phyloP scores from a whole-genome alignment of 169 alveolate genomes.

The Eimeria necatrix region DNA sequence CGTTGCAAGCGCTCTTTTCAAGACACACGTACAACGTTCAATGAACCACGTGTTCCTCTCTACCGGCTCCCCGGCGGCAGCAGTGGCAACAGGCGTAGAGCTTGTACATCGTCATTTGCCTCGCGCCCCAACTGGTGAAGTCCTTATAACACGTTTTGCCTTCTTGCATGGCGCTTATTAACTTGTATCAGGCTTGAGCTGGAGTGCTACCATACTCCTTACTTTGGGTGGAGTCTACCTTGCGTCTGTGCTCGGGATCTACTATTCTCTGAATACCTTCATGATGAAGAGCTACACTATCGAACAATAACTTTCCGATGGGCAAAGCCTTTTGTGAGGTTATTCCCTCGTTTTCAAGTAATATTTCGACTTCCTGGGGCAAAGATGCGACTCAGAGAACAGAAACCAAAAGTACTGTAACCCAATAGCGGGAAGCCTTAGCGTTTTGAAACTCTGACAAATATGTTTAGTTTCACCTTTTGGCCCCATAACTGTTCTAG shows the following conservation, averaged over 20 bases:
- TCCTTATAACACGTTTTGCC: neutral
- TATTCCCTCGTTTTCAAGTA: conserved; percentile 12
- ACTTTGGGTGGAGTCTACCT: conserved; percentile 70
- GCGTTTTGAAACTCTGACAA: conserved; percentile 65
- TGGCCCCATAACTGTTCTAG: conserved; percentile 81
- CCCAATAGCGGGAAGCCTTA: neutral
- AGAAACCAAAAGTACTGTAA: neutral
- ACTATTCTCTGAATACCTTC: conserved; percentile 60
- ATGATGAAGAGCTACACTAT: conserved; percentile 60
- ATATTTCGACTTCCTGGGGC: conserved; percentile 1
- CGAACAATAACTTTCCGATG: conserved; percentile 49
- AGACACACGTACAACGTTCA: conserved; percentile 71
- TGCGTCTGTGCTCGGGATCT: conserved; percentile 65
- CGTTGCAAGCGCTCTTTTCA: conserved; percentile 59
- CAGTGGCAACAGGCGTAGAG: conserved; percentile 71
- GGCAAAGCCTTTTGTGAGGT: conserved; percentile 27
- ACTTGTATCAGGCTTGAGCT: conserved; percentile 57
- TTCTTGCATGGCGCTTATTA: neutral
- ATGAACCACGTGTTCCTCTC: conserved; percentile 71
- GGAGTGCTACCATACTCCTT: conserved; percentile 74
- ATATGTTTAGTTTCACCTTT: conserved; percentile 67
- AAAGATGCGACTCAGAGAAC: neutral
- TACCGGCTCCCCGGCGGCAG: conserved; percentile 77
- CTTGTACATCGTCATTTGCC: conserved; percentile 74
- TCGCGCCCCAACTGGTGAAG: conserved; percentile 69